These are phyloP conservation scores for Salinomyces thailandicus DNA, from an alignment of 2,329 filamentous ascomycete genomes.

Conservation along the genomic window DNA sequence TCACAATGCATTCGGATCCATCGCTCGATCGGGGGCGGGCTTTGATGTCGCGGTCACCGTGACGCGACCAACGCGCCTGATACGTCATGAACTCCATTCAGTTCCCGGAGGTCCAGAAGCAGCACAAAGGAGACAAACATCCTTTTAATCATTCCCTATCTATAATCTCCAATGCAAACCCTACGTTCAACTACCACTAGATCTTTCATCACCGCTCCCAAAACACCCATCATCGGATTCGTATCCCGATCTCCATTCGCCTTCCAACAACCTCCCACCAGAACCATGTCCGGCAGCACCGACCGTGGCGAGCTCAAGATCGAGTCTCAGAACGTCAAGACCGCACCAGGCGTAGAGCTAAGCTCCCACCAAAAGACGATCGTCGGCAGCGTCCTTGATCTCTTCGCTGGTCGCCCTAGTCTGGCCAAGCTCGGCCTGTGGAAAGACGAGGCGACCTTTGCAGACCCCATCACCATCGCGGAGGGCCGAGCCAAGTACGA, in stretches of 20 bases:
- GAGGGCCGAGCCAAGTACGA: constrained; percentile 44
- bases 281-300: constrained; percentile 15
- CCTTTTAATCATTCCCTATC: too few relatives aligned
- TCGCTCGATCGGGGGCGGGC: too few relatives aligned
- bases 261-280: neutral
- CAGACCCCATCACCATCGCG: constrained; percentile 50
- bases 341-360: constrained; percentile 42
- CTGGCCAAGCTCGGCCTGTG: constrained; percentile 50
- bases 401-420: constrained; percentile 51
- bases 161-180: too few relatives aligned
- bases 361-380: constrained; percentile 42
- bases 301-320: constrained; percentile 33
- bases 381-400: constrained; percentile 50
- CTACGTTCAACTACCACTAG: too few relatives aligned
- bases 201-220: too few relatives aligned
- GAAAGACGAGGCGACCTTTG: constrained; percentile 47
- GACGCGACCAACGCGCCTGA: too few relatives aligned
- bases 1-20: too few relatives aligned
- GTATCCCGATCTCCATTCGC: neutral
- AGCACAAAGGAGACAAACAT: too few relatives aligned
- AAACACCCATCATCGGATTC: neutral
- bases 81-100: too few relatives aligned
- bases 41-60: too few relatives aligned
- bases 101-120: too few relatives aligned
- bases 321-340: constrained; percentile 46